Evolutionary conservation across 2,329 filamentous ascomycete genomes (phyloP).

Genomic region (Colletotrichum sp.): DNA sequence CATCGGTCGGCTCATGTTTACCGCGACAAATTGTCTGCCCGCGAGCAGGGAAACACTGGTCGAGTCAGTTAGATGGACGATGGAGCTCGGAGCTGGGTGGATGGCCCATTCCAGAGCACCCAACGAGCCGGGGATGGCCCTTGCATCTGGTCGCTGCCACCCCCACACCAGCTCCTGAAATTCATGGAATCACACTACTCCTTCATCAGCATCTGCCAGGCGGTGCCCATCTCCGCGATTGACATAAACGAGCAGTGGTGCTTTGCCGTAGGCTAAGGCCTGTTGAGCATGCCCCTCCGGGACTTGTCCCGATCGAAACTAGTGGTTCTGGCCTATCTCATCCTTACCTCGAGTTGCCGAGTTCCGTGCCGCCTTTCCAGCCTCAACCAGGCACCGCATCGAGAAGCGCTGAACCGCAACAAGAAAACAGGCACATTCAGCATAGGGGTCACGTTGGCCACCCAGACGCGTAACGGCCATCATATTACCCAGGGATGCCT

Average conservation of each 20-base stretch:
- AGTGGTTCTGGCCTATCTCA: neutral
- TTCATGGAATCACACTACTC: neutral
- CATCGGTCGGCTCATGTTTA: neutral
- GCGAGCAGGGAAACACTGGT: neutral
- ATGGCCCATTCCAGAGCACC: neutral
- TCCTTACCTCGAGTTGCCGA: neutral
- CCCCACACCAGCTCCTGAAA: conserved; percentile 12
- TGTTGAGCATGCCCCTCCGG: conserved; percentile 1
- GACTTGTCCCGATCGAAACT: conserved; percentile 4
- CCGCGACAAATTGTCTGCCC: neutral
- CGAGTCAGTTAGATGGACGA: conserved; percentile 8
- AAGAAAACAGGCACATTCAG: neutral
- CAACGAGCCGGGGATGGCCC: neutral
- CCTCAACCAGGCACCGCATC: neutral
- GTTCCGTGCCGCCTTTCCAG: conserved; percentile 16
- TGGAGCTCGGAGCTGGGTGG: neutral
- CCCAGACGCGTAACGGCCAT: neutral
- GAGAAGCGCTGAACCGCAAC: neutral
- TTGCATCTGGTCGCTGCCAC: neutral
- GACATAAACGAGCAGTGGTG: neutral
- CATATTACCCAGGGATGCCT: neutral
- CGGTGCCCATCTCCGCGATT: conserved; percentile 2
- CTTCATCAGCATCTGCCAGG: neutral
- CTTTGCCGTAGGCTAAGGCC: conserved; percentile 2
- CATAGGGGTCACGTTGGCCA: neutral